A percentile compares a stretch with the other conserved stretches of the same genome.
Conservation (phyloP, 1,284 basidiomycete species). For the Microbotryomycetes sp. region DNA sequence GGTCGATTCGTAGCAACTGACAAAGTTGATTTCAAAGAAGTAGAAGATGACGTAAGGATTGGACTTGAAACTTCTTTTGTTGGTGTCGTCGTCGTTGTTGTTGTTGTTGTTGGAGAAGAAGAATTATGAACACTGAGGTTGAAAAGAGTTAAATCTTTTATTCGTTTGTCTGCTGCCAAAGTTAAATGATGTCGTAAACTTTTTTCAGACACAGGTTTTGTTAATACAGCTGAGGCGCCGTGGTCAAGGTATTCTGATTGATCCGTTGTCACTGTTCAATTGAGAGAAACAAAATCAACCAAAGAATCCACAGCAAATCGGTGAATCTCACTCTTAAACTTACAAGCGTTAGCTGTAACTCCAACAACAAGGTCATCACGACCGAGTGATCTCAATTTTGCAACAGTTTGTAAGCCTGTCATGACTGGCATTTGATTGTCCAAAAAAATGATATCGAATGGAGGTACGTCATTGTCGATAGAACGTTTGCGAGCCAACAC, state of each 20-base stretch:
- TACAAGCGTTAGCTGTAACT: conserved; percentile 48
- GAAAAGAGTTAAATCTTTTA: no score
- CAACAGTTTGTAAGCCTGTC: conserved; percentile 64
- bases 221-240: neutral
- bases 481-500: conserved; percentile 49
- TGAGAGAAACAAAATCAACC: no score
- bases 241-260: neutral
- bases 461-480: neutral
- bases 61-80: no score
- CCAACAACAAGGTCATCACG: conserved; percentile 42
- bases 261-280: neutral
- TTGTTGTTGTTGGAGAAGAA: no score
- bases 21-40: no score
- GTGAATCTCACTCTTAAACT: no score
- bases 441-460: conserved; percentile 66
- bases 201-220: neutral
- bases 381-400: conserved; percentile 59
- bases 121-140: no score
- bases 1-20: no score
- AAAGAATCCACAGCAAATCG: no score
- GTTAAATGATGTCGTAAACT: neutral
- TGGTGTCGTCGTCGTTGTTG: no score
- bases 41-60: no score
- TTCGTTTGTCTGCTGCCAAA: neutral
- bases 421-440: conserved; percentile 73